Conservation (phyloP, 129 eudicot genomes). For the Gnaphalium uliginosum region DNA sequence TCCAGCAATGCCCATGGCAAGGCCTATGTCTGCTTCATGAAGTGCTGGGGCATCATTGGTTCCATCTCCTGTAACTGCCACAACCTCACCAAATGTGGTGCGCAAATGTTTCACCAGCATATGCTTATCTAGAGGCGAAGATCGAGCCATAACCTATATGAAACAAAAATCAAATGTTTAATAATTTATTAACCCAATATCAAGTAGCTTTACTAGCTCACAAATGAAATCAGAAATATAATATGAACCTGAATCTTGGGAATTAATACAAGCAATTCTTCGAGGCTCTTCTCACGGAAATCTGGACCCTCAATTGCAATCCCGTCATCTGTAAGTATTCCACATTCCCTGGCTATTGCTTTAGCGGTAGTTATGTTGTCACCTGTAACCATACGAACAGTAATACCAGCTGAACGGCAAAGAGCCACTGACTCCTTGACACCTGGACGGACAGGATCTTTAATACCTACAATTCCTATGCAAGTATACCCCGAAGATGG, state of each 20-base stretch:
- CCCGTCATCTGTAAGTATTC: constrained; percentile 91
- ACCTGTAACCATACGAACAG: constrained; percentile 96
- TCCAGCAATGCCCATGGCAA: constrained; percentile 99
- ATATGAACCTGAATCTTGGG: constrained; percentile 77
- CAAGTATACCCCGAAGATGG: constrained; percentile 78
- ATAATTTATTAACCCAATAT: background rate
- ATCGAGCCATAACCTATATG: constrained; percentile 88
- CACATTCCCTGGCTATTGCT: constrained; percentile 96
- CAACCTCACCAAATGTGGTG: constrained; percentile 86
- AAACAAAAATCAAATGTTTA: background rate
- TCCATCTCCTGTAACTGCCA: constrained; percentile 96
- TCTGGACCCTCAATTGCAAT: constrained; percentile 98
- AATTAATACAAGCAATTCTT: constrained; percentile 63
- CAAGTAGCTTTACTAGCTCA: constrained; percentile 8
- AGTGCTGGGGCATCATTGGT: constrained; percentile 98
- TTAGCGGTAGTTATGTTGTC: constrained; percentile 92
- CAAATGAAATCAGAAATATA: background rate
- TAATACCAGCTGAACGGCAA: constrained; percentile 88
- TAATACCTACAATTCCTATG: constrained; percentile 89
- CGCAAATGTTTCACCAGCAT: constrained; percentile 83
- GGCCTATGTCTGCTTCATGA: constrained; percentile 98
- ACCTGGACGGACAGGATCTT: constrained; percentile 95
- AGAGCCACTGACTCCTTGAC: constrained; percentile 91
- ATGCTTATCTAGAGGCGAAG: constrained; percentile 94
- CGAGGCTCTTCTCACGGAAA: constrained; percentile 74